phyloP scores from a whole-genome alignment of 2,329 filamentous ascomycete species.

The Aspergillus nomiae region DNA sequence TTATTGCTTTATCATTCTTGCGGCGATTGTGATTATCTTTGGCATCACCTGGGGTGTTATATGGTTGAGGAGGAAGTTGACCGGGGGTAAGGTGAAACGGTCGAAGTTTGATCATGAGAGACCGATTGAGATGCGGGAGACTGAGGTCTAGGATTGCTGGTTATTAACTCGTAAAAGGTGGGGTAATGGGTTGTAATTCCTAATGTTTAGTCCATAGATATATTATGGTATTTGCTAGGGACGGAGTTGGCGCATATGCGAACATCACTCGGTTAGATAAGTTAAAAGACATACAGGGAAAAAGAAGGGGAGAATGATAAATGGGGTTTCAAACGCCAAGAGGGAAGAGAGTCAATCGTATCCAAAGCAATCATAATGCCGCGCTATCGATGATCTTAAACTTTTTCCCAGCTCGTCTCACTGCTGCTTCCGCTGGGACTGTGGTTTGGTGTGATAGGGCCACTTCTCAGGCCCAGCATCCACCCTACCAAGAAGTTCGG shows the following conservation, averaged over 20 bases:
- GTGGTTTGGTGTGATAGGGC: conserved; percentile 21
- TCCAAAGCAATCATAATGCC: neutral
- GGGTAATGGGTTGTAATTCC: neutral
- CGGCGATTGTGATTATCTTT: conserved; percentile 58
- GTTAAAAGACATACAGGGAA: neutral
- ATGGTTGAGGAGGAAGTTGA: conserved; percentile 54
- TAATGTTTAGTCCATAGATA: neutral
- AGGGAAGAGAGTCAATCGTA: neutral
- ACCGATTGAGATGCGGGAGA: conserved; percentile 13
- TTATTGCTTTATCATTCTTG: conserved; percentile 63
- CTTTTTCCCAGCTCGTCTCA: conserved; percentile 39
- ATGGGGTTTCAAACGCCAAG: neutral
- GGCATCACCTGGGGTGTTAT: conserved; percentile 55
- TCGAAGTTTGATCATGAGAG: conserved; percentile 21
- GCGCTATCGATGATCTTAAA: conserved; percentile 18
- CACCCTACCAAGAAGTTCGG: conserved; percentile 79
- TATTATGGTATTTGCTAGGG: neutral
- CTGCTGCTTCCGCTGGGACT: conserved; percentile 35
- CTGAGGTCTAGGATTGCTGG: conserved; percentile 1
- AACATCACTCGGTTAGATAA: neutral
- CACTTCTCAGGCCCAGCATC: conserved; percentile 79
- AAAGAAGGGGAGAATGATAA: neutral
- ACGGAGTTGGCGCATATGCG: neutral
- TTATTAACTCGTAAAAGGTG: neutral
- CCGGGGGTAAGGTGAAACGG: conserved; percentile 31